phyloP scores from a whole-genome alignment of 768 basidiomycete species.

The Termitomyces sp. region DNA sequence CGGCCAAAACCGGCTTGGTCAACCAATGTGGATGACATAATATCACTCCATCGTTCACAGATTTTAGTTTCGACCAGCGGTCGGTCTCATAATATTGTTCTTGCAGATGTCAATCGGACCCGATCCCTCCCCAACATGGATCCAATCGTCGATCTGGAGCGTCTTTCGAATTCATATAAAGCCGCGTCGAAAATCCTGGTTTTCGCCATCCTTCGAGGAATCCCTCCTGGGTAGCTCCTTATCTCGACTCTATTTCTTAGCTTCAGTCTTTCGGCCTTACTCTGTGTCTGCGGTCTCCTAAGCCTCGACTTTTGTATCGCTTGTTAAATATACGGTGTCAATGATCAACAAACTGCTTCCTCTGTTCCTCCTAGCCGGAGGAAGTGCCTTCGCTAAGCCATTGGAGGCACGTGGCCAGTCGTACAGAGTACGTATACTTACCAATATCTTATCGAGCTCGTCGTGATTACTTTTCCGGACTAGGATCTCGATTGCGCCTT shows the following conservation, averaged over 20 bases:
- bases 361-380: slow-evolving; percentile 13
- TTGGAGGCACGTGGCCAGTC: slow-evolving; percentile 10
- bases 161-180: slow-evolving; percentile 9
- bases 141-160: slow-evolving; percentile 9
- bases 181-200: not conserved
- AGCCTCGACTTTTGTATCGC: slow-evolving; percentile 6
- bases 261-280: not conserved
- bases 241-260: not conserved
- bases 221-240: slow-evolving; percentile 9
- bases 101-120: not conserved
- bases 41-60: slow-evolving; percentile 5
- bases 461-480: not conserved
- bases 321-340: slow-evolving; percentile 3
- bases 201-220: slow-evolving; percentile 12
- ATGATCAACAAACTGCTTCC: slow-evolving; percentile 11
- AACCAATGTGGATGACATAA: not conserved
- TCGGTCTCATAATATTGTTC: slow-evolving; percentile 9
- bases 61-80: slow-evolving; percentile 12
- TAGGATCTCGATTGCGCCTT: slow-evolving; percentile 10
- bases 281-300: not conserved
- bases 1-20: no score
- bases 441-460: not conserved
- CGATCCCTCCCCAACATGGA: slow-evolving; percentile 4
- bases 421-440: slow-evolving; percentile 5
- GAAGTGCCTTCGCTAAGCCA: slow-evolving; percentile 10